Base-by-base conservation (phyloP, 1,284 basidiomycete species). In the Chalciporus sp. region DNA sequence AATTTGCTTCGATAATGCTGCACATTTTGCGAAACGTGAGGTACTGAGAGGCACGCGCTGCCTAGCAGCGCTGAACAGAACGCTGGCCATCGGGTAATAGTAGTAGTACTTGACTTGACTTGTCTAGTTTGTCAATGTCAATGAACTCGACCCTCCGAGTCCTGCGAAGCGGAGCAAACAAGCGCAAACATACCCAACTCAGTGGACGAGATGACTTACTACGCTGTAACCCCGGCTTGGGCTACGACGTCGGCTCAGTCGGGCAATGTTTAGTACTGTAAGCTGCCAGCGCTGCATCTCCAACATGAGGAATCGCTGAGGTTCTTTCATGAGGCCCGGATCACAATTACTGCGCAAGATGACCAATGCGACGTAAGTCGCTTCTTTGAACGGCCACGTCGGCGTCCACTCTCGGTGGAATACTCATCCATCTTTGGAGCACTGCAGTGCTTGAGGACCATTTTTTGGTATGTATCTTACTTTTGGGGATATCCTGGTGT, bases 71-170 rank as follows among this genome's bases (percentile, higher is more conserved):
- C 51, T 43, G 40, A 51, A 29, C 23, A 67, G 39, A 33, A 58
- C 42, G 4, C 44, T 53, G 0, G 58, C 51, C 68, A 69, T 68
- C 23, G 49, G 29, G 26, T 7, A 26, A 29, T 7, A 3, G 33
- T 17, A 33, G 23, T 23, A 23, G 23, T 2, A 23, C 23, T 23
- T 23, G 23, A n/a, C n/a, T n/a, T n/a, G 19, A 16, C 20, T 10
- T 2, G 33, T 31, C 12, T 35, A 49, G 46, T 52, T 14, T 5
- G n/a, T 17, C 2, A 16, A 16, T 19, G 26, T 7, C 5, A n/a
- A 43, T 7, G 33, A 35, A 28, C 12, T 44, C 28, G 7, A 37
- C 33, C 16, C 4, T 11, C 3, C 33, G 33, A 7, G 14, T 35
- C 33, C 5, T 17, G 31, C 17, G 17, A 39, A 39, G 10, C 4